Evolutionary conservation across 495 filamentous ascomycete species (phyloP).

Genomic region (Penicillium goetzii): DNA sequence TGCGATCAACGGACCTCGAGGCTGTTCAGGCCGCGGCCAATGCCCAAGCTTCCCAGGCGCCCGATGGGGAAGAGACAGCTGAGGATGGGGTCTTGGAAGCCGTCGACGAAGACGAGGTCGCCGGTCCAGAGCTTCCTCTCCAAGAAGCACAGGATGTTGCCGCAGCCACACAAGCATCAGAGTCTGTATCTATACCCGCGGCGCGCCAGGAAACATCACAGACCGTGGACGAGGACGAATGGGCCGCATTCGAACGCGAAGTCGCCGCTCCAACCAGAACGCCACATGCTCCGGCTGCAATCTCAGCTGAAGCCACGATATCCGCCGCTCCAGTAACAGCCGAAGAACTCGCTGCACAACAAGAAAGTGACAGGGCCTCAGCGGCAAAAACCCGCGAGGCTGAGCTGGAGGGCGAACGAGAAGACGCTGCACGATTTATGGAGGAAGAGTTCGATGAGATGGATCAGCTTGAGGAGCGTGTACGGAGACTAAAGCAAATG

Average conservation of each 20-base stretch:
- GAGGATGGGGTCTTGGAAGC: slow-evolving; percentile 34
- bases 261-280: slow-evolving; percentile 60
- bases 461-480: slow-evolving; percentile 84
- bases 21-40: slow-evolving; percentile 32
- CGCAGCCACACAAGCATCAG: slow-evolving; percentile 16
- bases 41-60: slow-evolving; percentile 25
- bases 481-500: slow-evolving; percentile 73
- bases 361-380: slow-evolving; percentile 59
- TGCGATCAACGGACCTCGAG: slow-evolving; percentile 40
- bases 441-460: slow-evolving; percentile 94
- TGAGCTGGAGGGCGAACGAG: slow-evolving; percentile 77
- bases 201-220: slow-evolving; percentile 24
- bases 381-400: slow-evolving; percentile 52
- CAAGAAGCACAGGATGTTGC: slow-evolving; percentile 23
- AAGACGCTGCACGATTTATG: slow-evolving; percentile 79
- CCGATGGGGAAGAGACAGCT: slow-evolving; percentile 27
- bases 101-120: slow-evolving; percentile 33
- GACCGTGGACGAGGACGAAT: slow-evolving; percentile 76
- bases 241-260: slow-evolving; percentile 90
- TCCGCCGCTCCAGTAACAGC: slow-evolving; percentile 68
- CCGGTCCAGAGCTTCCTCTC: slow-evolving; percentile 34
- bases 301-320: slow-evolving; percentile 58
- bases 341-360: slow-evolving; percentile 72
- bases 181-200: slow-evolving; percentile 24
- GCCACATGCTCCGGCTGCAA: slow-evolving; percentile 37